Evolutionary conservation across 2,329 filamentous ascomycete genomes (phyloP).

Genomic region (Fusarium chlamydosporum): DNA sequence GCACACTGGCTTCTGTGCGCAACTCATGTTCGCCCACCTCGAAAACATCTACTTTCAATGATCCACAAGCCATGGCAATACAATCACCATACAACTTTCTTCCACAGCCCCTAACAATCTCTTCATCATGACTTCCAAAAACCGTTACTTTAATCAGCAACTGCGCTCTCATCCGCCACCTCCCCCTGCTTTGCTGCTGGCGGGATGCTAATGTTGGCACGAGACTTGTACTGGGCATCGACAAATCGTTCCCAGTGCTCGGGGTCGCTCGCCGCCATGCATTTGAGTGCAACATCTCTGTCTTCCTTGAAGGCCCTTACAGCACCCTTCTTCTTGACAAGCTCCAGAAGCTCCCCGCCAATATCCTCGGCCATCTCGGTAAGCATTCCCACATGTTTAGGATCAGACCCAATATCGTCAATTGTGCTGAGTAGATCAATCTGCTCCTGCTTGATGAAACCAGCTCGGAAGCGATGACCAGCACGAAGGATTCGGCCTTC

Average conservation of each 20-base stretch:
- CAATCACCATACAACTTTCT: constrained; percentile 4
- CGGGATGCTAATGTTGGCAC: constrained; percentile 63
- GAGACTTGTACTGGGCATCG: constrained; percentile 72
- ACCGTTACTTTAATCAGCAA: constrained; percentile 55
- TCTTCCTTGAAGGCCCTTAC: constrained; percentile 73
- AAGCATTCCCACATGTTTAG: constrained; percentile 67
- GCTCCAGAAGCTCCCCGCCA: constrained; percentile 70
- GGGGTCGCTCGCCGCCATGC: constrained; percentile 72
- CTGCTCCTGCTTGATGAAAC: constrained; percentile 67
- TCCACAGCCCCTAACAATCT: not conserved
- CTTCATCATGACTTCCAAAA: constrained; percentile 13
- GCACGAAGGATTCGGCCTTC: constrained; percentile 69
- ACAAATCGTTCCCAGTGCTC: constrained; percentile 75
- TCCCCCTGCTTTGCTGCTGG: constrained; percentile 48
- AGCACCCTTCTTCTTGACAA: constrained; percentile 70
- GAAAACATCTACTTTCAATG: constrained; percentile 19
- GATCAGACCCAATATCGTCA: constrained; percentile 66
- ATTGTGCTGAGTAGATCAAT: constrained; percentile 64
- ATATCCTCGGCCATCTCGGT: constrained; percentile 74
- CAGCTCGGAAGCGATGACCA: constrained; percentile 69
- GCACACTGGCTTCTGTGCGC: constrained; percentile 49
- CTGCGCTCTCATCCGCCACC: constrained; percentile 58
- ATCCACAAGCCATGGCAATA: constrained; percentile 27
- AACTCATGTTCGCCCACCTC: constrained; percentile 22
- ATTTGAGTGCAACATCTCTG: constrained; percentile 63